These are phyloP conservation scores for Neovahlkampfia damariscottae DNA, from an alignment of 78 protist species.

Conservation along the genomic window DNA sequence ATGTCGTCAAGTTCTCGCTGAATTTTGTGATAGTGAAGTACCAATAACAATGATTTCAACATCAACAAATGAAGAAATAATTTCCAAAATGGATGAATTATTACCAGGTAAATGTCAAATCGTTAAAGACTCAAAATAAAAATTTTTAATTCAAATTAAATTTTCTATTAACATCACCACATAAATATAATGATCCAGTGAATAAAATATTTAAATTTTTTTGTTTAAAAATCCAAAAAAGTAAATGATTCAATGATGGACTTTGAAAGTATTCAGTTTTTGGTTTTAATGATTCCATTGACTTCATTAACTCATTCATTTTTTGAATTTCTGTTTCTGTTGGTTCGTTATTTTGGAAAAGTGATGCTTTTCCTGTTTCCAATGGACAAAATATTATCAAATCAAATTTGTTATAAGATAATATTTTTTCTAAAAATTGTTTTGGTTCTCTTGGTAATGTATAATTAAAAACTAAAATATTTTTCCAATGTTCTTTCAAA, in stretches of 20 bases:
- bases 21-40: no score
- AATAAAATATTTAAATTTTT: not conserved
- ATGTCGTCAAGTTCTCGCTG: not conserved
- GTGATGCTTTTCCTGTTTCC: not conserved
- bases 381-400: not conserved
- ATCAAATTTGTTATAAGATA: not conserved
- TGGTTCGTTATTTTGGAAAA: not conserved
- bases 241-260: not conserved
- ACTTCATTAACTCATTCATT: not conserved
- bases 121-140: no score
- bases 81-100: no score
- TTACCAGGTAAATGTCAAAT: no score
- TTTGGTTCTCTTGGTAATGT: conserved; percentile 43
- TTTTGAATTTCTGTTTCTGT: not conserved
- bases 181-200: conserved; percentile 1
- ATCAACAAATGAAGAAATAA: no score
- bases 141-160: no score
- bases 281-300: not conserved
- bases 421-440: conserved; percentile 11
- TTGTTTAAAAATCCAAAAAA: not conserved
- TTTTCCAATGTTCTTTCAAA: not conserved
- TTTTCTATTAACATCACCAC: not conserved
- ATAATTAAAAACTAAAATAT: conserved; percentile 40
- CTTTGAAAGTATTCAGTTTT: not conserved
- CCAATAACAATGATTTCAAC: no score